These are phyloP conservation scores for Epichloe brachyelytri DNA, from an alignment of 2,329 filamentous ascomycete genomes.

Conservation along the genomic window DNA sequence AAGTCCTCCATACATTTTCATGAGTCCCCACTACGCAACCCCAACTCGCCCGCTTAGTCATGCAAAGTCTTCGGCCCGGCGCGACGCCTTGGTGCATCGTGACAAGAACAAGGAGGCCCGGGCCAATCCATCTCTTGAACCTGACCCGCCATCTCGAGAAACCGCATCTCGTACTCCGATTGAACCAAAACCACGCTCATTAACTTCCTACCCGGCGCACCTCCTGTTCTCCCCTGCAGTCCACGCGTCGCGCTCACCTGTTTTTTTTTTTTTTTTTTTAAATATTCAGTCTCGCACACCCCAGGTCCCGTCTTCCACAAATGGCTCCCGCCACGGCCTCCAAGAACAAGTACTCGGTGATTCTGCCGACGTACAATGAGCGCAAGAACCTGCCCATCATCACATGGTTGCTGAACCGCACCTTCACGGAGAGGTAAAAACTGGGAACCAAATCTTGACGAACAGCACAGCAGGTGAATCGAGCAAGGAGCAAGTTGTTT, in stretches of 20 bases:
- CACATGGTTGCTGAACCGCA: slow-evolving; percentile 83
- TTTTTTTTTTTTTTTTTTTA: background rate
- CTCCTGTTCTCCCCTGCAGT: background rate
- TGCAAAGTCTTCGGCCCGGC: background rate
- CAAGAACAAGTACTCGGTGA: slow-evolving; percentile 82
- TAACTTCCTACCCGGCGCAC: slow-evolving; percentile 3
- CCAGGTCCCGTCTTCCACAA: slow-evolving; percentile 7
- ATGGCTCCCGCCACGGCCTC: slow-evolving; percentile 35
- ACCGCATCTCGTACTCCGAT: slow-evolving; percentile 7
- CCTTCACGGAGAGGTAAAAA: slow-evolving; percentile 72
- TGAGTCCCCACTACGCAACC: too few species aligned
- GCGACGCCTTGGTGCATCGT: background rate
- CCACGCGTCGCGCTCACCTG: background rate
- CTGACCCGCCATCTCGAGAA: background rate
- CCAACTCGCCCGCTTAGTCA: too few species aligned
- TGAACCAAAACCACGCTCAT: slow-evolving; percentile 15
- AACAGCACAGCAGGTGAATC: background rate
- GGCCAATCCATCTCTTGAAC: background rate
- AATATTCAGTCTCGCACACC: background rate
- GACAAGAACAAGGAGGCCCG: background rate
- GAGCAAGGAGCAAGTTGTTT: too few species aligned
- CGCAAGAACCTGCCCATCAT: slow-evolving; percentile 94
- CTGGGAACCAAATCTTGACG: background rate
- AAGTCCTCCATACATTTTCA: too few species aligned
- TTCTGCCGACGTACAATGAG: slow-evolving; percentile 98